Conservation (phyloP, 345 rosid genomes). For the Citropsis articulata region DNA sequence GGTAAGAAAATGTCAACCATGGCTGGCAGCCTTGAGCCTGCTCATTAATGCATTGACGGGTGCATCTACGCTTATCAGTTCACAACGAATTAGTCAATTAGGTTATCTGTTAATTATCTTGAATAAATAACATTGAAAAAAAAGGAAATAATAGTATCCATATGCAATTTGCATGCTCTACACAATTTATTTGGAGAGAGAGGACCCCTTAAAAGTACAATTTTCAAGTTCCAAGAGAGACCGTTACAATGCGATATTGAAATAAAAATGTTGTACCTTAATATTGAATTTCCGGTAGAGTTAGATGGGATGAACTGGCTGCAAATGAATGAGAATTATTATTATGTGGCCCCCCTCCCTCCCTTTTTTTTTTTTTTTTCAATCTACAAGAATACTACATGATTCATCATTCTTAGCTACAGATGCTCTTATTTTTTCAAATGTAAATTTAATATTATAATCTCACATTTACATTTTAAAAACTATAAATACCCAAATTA, state of each 20-base stretch:
- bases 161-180: not conserved
- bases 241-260: not conserved
- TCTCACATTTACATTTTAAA: too few species aligned
- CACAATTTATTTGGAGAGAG: not conserved
- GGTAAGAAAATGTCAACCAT: slow-evolving; percentile 1
- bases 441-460: too few species aligned
- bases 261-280: not conserved
- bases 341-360: not conserved
- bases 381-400: too few species aligned
- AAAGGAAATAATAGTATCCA: too few species aligned
- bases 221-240: not conserved
- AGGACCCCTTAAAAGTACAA: not conserved
- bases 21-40: not conserved
- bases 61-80: not conserved
- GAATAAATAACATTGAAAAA: not conserved
- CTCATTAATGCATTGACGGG: not conserved
- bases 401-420: too few species aligned
- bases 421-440: too few species aligned
- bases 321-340: not conserved
- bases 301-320: not conserved
- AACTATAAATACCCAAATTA: too few species aligned
- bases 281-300: not conserved
- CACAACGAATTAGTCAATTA: not conserved
- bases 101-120: not conserved
- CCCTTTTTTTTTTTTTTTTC: not conserved